Evolutionary conservation across 164 flowering plant genomes (phyloP).

Genomic region (Vitis labrusca): DNA sequence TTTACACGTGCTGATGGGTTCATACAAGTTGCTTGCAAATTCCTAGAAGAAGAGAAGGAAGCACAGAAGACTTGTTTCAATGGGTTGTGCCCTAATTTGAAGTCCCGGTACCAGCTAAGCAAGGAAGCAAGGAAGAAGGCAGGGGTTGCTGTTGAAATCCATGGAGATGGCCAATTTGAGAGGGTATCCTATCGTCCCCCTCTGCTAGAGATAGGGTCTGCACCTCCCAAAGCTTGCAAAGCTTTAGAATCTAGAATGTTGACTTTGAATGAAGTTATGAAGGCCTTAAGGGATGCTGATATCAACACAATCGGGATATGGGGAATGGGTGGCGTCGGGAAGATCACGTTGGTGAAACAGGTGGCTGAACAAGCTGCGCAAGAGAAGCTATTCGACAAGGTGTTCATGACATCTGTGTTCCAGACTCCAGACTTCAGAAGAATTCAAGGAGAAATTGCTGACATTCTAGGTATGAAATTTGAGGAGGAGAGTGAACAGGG

Average conservation of each 20-base stretch:
- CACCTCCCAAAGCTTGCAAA: neutral
- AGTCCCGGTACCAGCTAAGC: neutral
- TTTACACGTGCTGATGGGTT: no score
- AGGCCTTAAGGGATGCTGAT: neutral
- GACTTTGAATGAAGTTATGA: neutral
- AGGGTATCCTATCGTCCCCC: neutral
- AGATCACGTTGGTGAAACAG: constrained; percentile 6
- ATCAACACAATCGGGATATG: constrained; percentile 9
- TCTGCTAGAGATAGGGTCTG: neutral
- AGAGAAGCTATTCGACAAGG: no score
- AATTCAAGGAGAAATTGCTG: no score
- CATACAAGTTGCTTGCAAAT: no score
- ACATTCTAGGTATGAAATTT: no score
- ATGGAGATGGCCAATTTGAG: neutral
- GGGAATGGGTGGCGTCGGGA: constrained; percentile 12
- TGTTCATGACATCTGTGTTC: no score
- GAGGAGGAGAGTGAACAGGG: no score
- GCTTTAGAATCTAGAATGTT: neutral
- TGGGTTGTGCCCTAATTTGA: constrained; percentile 6
- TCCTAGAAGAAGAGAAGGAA: no score
- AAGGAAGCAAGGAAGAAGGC: neutral
- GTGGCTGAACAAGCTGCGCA: neutral
- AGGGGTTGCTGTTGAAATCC: neutral
- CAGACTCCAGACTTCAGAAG: no score
- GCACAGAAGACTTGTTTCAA: neutral